Evolutionary conservation across 202 grass and related monocot species (phyloP), one percentile per base, ranked within the genome.

Genomic region (Setaria italica): DNA sequence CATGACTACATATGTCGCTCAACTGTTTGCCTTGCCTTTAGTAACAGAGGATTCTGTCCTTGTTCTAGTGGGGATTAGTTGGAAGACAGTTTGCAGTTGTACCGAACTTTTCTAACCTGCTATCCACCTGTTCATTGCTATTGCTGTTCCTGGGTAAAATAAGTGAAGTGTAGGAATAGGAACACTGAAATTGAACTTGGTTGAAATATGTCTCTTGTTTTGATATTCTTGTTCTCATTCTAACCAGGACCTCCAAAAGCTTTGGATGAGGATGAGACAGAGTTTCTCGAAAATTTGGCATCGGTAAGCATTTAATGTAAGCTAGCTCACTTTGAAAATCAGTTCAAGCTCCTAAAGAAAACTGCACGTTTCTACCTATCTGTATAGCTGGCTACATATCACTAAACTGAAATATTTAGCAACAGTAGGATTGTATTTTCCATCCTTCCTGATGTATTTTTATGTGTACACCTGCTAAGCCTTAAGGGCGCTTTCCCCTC

Each of bases 261-360:
- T 43, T 88, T 99, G 76, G 97, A 99, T 74, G 97, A 99, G 54
- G 97, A 97, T 77, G 97, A 99, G 73, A 93, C 78, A 17, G 94
- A 99, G 54, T 99, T 99, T 91, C 85, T 99, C 0, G 89, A 99
- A 80, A 94, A 94, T 67, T 76, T 92, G 25, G 85, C 91, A 83
- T 80, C 68, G 82, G 93, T 99, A 66, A 90, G 89, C 46, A 82
- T 89, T 81, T 87, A 29, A 72, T 20, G 62, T 71, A 80, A 84
- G 14, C 45, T 70, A 83, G 32, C 9, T 60, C 0, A 2, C 49
- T 35, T 67, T 46, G 12, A 55, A 68, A 54, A 47, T 55, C 48
- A 17, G 7, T 82, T 57, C 20, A 25, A 46, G 37, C 41, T 81
- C 9, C 20, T 72, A 77, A 78, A 11, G 7, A 67, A 30, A 65